Conservation (phyloP, 441 rosid genomes). For the Daphne laureola region DNA sequence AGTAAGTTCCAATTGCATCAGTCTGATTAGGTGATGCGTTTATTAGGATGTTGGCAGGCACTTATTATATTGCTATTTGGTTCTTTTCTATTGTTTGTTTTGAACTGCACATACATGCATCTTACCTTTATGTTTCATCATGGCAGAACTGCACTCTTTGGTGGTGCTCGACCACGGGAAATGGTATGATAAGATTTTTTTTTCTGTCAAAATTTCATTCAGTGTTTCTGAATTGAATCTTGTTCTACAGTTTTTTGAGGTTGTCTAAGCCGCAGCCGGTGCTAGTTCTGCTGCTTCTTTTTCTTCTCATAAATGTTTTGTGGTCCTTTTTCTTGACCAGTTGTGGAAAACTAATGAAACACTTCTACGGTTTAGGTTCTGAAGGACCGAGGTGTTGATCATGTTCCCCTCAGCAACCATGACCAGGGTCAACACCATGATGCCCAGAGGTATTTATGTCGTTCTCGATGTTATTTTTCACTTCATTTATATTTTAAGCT, state of each 20-base stretch:
- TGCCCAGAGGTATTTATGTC: slow-evolving; percentile 26
- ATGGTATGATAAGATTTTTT: slow-evolving; percentile 24
- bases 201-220: too few relatives aligned
- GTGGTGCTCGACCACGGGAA: slow-evolving; percentile 85
- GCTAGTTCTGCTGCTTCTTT: too few relatives aligned
- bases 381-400: slow-evolving; percentile 60
- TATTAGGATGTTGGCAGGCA: background rate
- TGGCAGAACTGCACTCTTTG: slow-evolving; percentile 67
- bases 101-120: slow-evolving; percentile 4
- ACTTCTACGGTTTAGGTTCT: slow-evolving; percentile 43
- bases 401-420: slow-evolving; percentile 26
- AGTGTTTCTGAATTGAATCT: too few relatives aligned
- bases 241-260: too few relatives aligned
- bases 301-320: too few relatives aligned
- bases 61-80: background rate
- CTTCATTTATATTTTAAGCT: background rate
- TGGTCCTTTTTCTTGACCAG: too few relatives aligned
- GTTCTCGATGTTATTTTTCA: background rate
- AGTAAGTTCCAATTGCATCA: too few relatives aligned
- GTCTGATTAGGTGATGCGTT: background rate
- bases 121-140: slow-evolving; percentile 16
- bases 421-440: slow-evolving; percentile 39
- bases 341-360: too few relatives aligned
- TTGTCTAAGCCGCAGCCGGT: too few relatives aligned
- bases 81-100: background rate